Evolutionary conservation across 768 basidiomycete species (phyloP), one percentile per base, ranked within the genome.

Genomic region (Scleroderma citrinum): DNA sequence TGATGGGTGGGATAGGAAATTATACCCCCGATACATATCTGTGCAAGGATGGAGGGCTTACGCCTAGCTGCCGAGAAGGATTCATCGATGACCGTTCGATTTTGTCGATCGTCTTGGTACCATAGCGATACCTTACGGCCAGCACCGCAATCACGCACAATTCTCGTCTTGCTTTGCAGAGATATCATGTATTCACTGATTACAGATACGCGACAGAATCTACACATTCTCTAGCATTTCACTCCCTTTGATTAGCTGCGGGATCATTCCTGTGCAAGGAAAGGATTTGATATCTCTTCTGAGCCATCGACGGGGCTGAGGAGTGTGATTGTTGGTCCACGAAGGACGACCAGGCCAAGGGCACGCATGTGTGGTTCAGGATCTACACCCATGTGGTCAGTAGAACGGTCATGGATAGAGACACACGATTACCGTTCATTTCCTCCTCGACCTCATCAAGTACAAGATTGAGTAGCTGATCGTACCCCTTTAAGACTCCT

Each of bases 391-490:
- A 19, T 46, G 31, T 58, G 46, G 52, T 45, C 41, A 46, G 37
- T 36, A 53, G 42, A 41, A 52, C 50, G 46, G 54, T 49, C 46
- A 46, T 53, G 34, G 47, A 41, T 8, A 38, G 40, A 30, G 7
- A 54, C 5, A 42, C 26, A 14, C 24, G 21, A 73, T 56, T 61
- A 87, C 88, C 82, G 62, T 78, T 76, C 3, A 89, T 56, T 34
- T 87, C 78, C 69, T 99, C 96, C 59, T 85, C 80, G 6, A 98
- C 92, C 51, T 96, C 91, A 67, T 99, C 96, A 44, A 99, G 80
- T 44, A 99, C 96, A 48, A 99, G 84, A 66, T 99, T 98, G 49
- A 98, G 78, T 34, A 98, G 74, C 58, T 97, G 94, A 69, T 98
- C 96, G 60, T 82, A 98, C 21, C 96, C 96, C 69, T 99, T 99